A percentile compares a stretch with the other conserved stretches of the same genome.
Evolutionary conservation across 2,329 filamentous ascomycete genomes (phyloP).

Genomic region (Nemania bipapillata): DNA sequence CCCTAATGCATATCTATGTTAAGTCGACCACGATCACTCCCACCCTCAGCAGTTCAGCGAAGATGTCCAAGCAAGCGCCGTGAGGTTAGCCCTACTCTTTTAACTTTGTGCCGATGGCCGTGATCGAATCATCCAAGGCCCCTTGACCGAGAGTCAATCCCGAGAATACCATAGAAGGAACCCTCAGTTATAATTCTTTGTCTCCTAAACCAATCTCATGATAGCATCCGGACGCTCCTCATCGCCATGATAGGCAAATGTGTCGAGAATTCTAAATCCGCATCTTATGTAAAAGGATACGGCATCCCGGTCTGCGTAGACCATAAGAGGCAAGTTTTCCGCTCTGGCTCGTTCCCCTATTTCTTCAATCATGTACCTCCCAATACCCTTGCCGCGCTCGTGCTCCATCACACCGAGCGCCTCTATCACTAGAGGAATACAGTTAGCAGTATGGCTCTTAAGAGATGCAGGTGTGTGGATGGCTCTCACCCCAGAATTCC

Average conservation of each 20-base stretch:
- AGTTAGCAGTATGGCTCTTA: slow-evolving; percentile 1
- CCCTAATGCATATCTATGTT: no score
- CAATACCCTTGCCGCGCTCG: neutral
- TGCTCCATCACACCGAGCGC: neutral
- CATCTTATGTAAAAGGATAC: neutral
- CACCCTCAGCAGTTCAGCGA: no score
- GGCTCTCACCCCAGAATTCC: neutral
- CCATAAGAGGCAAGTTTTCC: neutral
- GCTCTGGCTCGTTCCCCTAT: neutral
- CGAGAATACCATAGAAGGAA: neutral
- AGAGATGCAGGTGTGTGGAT: no score
- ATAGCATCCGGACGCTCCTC: neutral
- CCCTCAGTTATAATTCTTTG: neutral
- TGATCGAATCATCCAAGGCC: no score
- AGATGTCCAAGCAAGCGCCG: no score
- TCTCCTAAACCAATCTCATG: neutral
- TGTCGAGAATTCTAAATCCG: neutral
- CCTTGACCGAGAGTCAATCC: no score
- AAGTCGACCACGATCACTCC: no score
- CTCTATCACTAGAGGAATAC: neutral
- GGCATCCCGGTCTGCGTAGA: neutral
- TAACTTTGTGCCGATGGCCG: no score
- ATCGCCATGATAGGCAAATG: neutral
- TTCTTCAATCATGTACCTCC: neutral
- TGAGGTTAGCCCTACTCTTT: no score